Evolutionary conservation across 2,329 filamentous ascomycete genomes (phyloP).

Genomic region (Pseudogymnoascus sp.): DNA sequence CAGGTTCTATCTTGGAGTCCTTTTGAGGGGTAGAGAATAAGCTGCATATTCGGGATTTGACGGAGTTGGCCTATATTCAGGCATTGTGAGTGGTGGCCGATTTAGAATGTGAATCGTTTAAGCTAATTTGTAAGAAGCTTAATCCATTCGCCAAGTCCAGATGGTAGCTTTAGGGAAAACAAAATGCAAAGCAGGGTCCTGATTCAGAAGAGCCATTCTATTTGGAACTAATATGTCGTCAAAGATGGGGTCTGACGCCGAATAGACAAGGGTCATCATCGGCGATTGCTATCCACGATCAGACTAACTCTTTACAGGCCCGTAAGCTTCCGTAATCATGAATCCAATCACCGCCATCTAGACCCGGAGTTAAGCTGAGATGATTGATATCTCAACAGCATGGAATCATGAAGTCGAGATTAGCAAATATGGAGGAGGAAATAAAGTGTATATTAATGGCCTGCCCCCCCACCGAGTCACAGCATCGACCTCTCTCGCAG

Average conservation of each 20-base stretch:
- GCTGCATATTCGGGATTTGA: background rate
- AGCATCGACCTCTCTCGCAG: background rate
- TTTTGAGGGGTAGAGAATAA: background rate
- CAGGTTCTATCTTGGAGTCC: too few species aligned
- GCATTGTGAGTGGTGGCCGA: background rate
- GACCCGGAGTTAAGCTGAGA: background rate
- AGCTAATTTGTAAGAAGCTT: background rate
- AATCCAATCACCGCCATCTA: background rate
- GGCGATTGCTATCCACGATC: background rate
- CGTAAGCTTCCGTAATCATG: background rate
- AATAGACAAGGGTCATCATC: background rate
- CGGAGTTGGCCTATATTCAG: too few species aligned
- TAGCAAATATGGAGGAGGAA: background rate
- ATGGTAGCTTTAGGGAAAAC: background rate
- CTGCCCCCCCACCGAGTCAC: background rate
- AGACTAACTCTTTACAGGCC: background rate
- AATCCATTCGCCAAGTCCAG: background rate
- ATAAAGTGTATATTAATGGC: background rate
- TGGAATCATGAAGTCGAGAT: background rate
- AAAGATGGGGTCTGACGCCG: background rate
- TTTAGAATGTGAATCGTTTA: background rate
- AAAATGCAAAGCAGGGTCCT: background rate
- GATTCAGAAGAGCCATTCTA: background rate
- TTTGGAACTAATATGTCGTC: background rate
- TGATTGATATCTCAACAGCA: background rate